Conservation (phyloP, 78 protist species). For the Dictyostelium capitatum region DNA sequence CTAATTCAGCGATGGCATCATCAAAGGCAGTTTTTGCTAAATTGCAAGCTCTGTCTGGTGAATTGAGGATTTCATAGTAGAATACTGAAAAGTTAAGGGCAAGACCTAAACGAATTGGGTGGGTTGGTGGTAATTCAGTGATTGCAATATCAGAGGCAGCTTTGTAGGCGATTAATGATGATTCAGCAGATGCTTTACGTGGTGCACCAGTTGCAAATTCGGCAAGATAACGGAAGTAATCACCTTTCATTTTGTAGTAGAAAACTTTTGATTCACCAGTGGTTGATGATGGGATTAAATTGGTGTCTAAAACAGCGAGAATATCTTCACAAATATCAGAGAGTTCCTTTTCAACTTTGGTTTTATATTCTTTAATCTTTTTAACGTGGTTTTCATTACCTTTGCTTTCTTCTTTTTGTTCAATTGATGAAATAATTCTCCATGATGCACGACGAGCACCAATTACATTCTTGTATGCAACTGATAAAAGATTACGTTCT, state of each 20-base stretch:
- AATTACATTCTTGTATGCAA: constrained; percentile 99
- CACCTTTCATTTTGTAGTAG: constrained; percentile 98
- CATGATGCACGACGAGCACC: constrained; percentile 99
- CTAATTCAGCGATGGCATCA: constrained; percentile 97
- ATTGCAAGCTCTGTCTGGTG: constrained; percentile 94
- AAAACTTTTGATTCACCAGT: constrained; percentile 95
- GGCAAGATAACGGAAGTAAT: constrained; percentile 98
- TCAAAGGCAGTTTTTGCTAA: constrained; percentile 97
- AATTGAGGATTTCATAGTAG: constrained; percentile 97
- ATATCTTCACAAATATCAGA: constrained; percentile 91
- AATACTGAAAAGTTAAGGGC: constrained; percentile 99
- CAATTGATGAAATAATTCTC: constrained; percentile 97
- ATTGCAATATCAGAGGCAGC: constrained; percentile 92
- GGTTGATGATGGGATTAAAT: constrained; percentile 91
- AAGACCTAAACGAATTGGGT: constrained; percentile 99
- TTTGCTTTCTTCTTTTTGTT: constrained; percentile 93
- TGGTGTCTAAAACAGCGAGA: constrained; percentile 86
- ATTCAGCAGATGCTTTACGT: constrained; percentile 91
- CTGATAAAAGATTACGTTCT: constrained; percentile 98
- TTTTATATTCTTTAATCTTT: constrained; percentile 89
- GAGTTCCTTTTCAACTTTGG: constrained; percentile 94
- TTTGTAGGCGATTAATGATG: constrained; percentile 94
- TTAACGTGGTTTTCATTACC: constrained; percentile 80
- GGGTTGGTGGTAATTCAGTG: constrained; percentile 94
- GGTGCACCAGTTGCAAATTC: constrained; percentile 93